Conservation (phyloP, 2,329 filamentous ascomycete genomes). For the Parafenestella ontariensis region DNA sequence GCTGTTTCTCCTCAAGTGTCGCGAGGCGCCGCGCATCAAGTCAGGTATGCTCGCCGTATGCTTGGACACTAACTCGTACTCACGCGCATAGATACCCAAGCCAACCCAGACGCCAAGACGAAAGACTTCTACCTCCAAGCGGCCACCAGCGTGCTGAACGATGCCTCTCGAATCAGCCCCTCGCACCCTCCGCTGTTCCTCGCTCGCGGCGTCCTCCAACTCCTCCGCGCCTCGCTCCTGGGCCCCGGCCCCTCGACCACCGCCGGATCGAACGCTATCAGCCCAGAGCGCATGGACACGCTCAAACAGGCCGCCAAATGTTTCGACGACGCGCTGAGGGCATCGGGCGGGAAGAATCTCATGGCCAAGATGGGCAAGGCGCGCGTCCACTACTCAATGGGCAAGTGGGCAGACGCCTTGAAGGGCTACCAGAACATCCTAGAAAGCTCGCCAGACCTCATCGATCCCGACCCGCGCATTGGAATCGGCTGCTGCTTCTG, state of each 20-base stretch:
- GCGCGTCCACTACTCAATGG: constrained; percentile 83
- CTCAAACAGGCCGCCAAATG: constrained; percentile 86
- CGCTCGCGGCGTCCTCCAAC: constrained; percentile 85
- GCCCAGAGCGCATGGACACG: constrained; percentile 75
- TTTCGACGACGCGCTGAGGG: constrained; percentile 90
- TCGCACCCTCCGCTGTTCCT: constrained; percentile 90
- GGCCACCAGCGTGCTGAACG: constrained; percentile 91
- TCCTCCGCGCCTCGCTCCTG: constrained; percentile 86
- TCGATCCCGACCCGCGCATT: constrained; percentile 93
- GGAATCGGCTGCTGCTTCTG: constrained; percentile 97
- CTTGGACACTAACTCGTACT: not conserved
- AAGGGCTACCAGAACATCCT: constrained; percentile 87
- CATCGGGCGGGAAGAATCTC: constrained; percentile 86
- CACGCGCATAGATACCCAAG: constrained; percentile 40
- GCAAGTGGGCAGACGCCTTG: constrained; percentile 83
- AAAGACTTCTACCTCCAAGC: constrained; percentile 93
- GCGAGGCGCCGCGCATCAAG: constrained; percentile 74
- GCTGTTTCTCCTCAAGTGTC: constrained; percentile 89
- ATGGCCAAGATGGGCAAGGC: constrained; percentile 91
- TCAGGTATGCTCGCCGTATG: constrained; percentile 53
- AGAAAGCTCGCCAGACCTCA: constrained; percentile 81
- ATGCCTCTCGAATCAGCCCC: constrained; percentile 92
- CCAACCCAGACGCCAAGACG: constrained; percentile 76
- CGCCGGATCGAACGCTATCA: constrained; percentile 68
- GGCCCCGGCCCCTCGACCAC: constrained; percentile 75